Percentiles rank a stretch among this genome's conserved stretches.
These are phyloP conservation scores for Boletus smithii DNA, from an alignment of 1,284 basidiomycete species.

Conservation along the genomic window DNA sequence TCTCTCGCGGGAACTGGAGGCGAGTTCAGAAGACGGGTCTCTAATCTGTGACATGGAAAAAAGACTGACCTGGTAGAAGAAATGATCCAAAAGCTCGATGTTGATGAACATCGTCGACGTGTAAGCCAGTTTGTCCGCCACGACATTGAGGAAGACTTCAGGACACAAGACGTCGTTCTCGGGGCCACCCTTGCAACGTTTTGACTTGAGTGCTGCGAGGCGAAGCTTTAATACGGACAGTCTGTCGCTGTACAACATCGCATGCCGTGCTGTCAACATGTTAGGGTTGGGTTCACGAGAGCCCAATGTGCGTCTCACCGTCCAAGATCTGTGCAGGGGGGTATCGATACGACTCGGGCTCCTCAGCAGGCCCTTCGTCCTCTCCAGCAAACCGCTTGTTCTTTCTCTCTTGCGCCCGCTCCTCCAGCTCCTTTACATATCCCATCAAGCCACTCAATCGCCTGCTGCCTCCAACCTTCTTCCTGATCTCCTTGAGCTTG, in stretches of 20 bases:
- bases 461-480: conserved; percentile 82
- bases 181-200: conserved; percentile 84
- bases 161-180: conserved; percentile 89
- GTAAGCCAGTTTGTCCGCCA: conserved; percentile 95
- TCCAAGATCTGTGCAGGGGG: conserved; percentile 88
- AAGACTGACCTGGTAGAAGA: conserved; percentile 86
- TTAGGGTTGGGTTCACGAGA: conserved; percentile 5
- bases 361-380: conserved; percentile 40
- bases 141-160: conserved; percentile 94
- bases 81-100: conserved; percentile 94
- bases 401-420: conserved; percentile 72
- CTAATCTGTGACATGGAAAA: neutral
- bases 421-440: conserved; percentile 84
- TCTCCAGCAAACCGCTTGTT: conserved; percentile 41
- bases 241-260: conserved; percentile 82
- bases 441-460: conserved; percentile 75
- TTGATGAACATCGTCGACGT: conserved; percentile 99
- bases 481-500: conserved; percentile 82
- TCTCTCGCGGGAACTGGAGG: conserved; percentile 89
- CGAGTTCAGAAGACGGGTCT: neutral
- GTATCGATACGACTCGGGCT: conserved; percentile 79
- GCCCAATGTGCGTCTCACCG: conserved; percentile 43
- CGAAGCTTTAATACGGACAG: conserved; percentile 83
- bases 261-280: conserved; percentile 73
- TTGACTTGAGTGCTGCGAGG: conserved; percentile 79